Evolutionary conservation across 495 filamentous ascomycete genomes (phyloP).

Genomic region (Annulohypoxylon nitens): DNA sequence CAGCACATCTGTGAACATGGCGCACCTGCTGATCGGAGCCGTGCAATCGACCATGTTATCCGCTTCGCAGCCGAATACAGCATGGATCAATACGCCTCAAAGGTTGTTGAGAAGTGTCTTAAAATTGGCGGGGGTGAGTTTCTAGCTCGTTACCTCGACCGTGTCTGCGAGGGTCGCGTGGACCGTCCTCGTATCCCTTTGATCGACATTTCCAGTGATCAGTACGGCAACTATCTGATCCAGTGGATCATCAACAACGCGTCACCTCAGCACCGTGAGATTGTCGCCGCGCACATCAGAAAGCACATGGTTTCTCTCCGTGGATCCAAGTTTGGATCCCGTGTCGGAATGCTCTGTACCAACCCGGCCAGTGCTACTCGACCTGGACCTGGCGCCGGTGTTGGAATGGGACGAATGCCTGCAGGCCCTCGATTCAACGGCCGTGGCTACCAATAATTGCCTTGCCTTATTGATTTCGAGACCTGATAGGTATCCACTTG

Average conservation of each 20-base stretch:
- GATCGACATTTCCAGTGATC: constrained; percentile 98
- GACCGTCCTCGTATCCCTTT: constrained; percentile 96
- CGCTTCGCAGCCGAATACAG: constrained; percentile 94
- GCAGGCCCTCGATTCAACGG: constrained; percentile 63
- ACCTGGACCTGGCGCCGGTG: constrained; percentile 81
- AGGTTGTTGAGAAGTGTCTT: constrained; percentile 98
- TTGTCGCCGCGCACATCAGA: constrained; percentile 92
- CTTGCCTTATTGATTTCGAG: constrained; percentile 26
- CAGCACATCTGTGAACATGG: constrained; percentile 99
- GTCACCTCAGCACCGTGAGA: constrained; percentile 86
- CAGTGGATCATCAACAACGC: constrained; percentile 95
- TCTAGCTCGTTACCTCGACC: constrained; percentile 89
- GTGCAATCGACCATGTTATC: constrained; percentile 94
- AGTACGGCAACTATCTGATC: constrained; percentile 98
- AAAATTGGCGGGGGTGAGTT: constrained; percentile 96
- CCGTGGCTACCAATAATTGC: constrained; percentile 63
- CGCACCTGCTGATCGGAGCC: constrained; percentile 87
- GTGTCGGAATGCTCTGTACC: constrained; percentile 98
- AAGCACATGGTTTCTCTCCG: constrained; percentile 99
- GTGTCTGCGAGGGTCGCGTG: constrained; percentile 89
- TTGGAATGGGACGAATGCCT: constrained; percentile 69
- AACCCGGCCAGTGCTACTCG: constrained; percentile 89
- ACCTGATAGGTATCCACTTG: constrained; percentile 26
- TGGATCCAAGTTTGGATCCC: constrained; percentile 97
- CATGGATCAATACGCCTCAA: constrained; percentile 99